phyloP scores from a whole-genome alignment of 495 filamentous ascomycete genomes.

The Penicillium ochrochloron region DNA sequence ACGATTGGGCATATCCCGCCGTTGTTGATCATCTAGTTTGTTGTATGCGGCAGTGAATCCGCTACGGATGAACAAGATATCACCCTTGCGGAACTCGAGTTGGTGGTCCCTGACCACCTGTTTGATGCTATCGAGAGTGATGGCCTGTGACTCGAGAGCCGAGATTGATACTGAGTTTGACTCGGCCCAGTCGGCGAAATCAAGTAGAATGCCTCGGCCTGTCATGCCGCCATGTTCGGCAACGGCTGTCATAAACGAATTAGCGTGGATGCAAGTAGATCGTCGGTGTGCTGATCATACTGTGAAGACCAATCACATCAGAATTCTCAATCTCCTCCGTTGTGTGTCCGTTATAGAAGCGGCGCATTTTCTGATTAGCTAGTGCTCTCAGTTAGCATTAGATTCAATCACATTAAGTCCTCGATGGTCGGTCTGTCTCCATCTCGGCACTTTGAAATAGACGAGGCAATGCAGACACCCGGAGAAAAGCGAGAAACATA shows the following conservation, averaged over 20 bases:
- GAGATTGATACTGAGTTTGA: slow-evolving; percentile 33
- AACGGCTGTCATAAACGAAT: slow-evolving; percentile 22
- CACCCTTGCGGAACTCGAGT: slow-evolving; percentile 45
- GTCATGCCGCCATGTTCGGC: slow-evolving; percentile 43
- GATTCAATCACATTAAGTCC: background rate
- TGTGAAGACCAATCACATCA: slow-evolving; percentile 35
- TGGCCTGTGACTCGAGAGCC: slow-evolving; percentile 37
- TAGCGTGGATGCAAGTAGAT: background rate
- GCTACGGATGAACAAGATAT: slow-evolving; percentile 54
- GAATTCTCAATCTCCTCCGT: slow-evolving; percentile 58
- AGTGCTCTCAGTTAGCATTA: slow-evolving; percentile 13
- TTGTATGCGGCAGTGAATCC: slow-evolving; percentile 49
- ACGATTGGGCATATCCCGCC: slow-evolving; percentile 27
- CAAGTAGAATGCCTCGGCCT: slow-evolving; percentile 56
- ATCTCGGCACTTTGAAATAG: too few species aligned
- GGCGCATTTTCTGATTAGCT: slow-evolving; percentile 51
- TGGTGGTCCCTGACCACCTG: slow-evolving; percentile 37
- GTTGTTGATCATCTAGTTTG: slow-evolving; percentile 28
- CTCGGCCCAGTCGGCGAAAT: slow-evolving; percentile 54
- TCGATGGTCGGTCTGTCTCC: too few species aligned
- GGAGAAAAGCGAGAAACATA: slow-evolving; percentile 4
- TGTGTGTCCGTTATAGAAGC: slow-evolving; percentile 65
- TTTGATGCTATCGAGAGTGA: slow-evolving; percentile 41
- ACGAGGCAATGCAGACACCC: background rate
- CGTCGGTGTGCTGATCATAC: slow-evolving; percentile 33